These are phyloP conservation scores for Leccinum fallax DNA, from an alignment of 1,284 basidiomycete genomes.

Conservation along the genomic window DNA sequence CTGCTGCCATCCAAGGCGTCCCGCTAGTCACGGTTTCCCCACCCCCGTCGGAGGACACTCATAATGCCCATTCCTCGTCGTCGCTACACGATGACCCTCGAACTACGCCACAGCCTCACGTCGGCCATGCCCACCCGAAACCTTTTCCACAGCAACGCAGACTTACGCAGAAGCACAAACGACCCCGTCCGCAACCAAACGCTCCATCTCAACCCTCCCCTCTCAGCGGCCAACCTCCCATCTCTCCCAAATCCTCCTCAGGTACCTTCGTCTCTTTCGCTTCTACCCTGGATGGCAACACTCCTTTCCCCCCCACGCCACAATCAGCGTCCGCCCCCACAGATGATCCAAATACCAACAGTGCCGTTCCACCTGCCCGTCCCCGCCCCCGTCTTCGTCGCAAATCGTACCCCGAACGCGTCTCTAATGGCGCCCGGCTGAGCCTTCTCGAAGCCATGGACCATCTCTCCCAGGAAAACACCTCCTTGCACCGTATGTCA, in stretches of 20 bases:
- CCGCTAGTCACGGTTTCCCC: slow-evolving; percentile 19
- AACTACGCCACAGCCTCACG: slow-evolving; percentile 9
- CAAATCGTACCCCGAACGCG: slow-evolving; percentile 32
- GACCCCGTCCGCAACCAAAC: slow-evolving; percentile 20
- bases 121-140: slow-evolving; percentile 1
- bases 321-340: background rate
- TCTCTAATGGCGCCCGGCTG: slow-evolving; percentile 24
- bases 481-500: slow-evolving; percentile 15
- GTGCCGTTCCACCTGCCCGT: slow-evolving; percentile 13
- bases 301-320: background rate
- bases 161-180: slow-evolving; percentile 10
- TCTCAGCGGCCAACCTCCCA: slow-evolving; percentile 13
- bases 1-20: slow-evolving; percentile 1
- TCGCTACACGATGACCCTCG: slow-evolving; percentile 1
- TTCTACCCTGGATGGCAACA: slow-evolving; percentile 21
- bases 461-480: slow-evolving; percentile 26
- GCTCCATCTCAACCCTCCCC: slow-evolving; percentile 22
- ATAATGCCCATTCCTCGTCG: background rate
- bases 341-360: background rate
- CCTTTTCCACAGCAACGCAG: slow-evolving; percentile 5
- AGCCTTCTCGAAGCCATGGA: slow-evolving; percentile 36
- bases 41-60: slow-evolving; percentile 7
- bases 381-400: slow-evolving; percentile 22
- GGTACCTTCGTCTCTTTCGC: slow-evolving; percentile 31
- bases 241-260: slow-evolving; percentile 34